phyloP scores from a whole-genome alignment of 208 protist genomes.

The Paratrypanosoma confusum region DNA sequence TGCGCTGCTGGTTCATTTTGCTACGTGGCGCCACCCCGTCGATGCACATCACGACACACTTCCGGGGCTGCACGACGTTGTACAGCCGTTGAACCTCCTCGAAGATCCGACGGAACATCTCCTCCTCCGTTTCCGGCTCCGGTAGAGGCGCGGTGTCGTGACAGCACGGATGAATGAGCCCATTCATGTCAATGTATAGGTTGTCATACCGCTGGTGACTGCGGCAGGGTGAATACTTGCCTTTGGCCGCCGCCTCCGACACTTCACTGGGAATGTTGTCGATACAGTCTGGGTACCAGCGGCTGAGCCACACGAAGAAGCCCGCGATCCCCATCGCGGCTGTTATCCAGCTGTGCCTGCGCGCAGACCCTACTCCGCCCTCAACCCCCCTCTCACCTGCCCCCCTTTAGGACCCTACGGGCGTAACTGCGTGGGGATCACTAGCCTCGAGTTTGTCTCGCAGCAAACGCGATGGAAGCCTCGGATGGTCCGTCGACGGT shows the following conservation, averaged over 20 bases:
- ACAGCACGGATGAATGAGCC: slow-evolving; percentile 98
- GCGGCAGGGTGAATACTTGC: slow-evolving; percentile 12
- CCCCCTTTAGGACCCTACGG: no score
- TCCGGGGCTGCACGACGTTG: slow-evolving; percentile 93
- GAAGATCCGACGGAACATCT: slow-evolving; percentile 93
- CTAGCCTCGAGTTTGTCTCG: no score
- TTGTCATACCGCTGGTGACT: slow-evolving; percentile 82
- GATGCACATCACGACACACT: slow-evolving; percentile 95
- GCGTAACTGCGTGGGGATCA: no score
- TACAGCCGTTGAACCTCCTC: slow-evolving; percentile 97
- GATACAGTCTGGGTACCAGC: slow-evolving; percentile 70
- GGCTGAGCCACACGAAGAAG: slow-evolving; percentile 84
- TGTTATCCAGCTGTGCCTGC: no score
- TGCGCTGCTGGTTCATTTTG: slow-evolving; percentile 99
- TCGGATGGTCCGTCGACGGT: no score
- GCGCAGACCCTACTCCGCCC: no score
- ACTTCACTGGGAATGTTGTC: slow-evolving; percentile 66
- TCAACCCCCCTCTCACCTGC: no score
- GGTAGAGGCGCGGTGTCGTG: slow-evolving; percentile 92
- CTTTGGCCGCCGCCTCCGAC: slow-evolving; percentile 36
- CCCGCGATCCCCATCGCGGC: slow-evolving; percentile 79
- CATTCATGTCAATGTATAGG: slow-evolving; percentile 99
- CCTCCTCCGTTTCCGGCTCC: slow-evolving; percentile 75
- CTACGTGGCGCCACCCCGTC: slow-evolving; percentile 98
- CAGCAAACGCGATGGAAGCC: no score